phyloP scores from a whole-genome alignment of 257 asterid species.

The Nemophila menziesii region DNA sequence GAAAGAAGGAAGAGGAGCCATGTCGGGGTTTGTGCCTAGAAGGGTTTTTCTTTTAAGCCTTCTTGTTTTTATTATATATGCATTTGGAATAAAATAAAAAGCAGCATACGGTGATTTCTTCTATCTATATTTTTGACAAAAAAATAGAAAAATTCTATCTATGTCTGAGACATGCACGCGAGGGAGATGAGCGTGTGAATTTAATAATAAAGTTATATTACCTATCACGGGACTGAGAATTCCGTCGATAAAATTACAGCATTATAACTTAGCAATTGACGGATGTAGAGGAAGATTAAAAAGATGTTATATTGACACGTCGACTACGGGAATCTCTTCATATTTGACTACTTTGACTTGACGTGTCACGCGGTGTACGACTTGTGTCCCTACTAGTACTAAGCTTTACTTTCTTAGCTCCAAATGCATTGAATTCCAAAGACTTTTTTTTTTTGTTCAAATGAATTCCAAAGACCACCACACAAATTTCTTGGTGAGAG shows the following conservation, averaged over 20 bases:
- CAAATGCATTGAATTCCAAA: too few relatives aligned
- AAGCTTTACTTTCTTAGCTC: background rate
- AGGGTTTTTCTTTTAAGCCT: too few relatives aligned
- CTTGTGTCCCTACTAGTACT: background rate
- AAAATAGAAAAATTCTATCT: too few relatives aligned
- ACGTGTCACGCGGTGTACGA: slow-evolving; percentile 62
- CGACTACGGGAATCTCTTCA: slow-evolving; percentile 5
- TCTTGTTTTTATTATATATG: too few relatives aligned
- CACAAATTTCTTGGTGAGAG: background rate
- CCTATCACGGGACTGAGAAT: slow-evolving; percentile 13
- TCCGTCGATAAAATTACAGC: background rate
- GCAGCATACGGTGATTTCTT: background rate
- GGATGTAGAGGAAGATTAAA: background rate
- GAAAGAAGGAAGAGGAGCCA: too few relatives aligned
- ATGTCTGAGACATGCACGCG: background rate
- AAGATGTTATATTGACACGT: slow-evolving; percentile 17
- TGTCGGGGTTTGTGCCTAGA: too few relatives aligned
- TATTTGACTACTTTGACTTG: slow-evolving; percentile 42
- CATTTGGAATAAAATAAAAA: too few relatives aligned
- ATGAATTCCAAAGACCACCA: too few relatives aligned
- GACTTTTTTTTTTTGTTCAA: too few relatives aligned
- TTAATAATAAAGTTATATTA: background rate
- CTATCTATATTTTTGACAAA: background rate
- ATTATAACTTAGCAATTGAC: slow-evolving; percentile 2
- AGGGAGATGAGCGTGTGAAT: background rate